Percentiles rank a stretch among this genome's conserved stretches.
These are phyloP conservation scores for Lasiosphaeris hirsuta DNA, from an alignment of 495 filamentous ascomycete genomes.

Conservation along the genomic window DNA sequence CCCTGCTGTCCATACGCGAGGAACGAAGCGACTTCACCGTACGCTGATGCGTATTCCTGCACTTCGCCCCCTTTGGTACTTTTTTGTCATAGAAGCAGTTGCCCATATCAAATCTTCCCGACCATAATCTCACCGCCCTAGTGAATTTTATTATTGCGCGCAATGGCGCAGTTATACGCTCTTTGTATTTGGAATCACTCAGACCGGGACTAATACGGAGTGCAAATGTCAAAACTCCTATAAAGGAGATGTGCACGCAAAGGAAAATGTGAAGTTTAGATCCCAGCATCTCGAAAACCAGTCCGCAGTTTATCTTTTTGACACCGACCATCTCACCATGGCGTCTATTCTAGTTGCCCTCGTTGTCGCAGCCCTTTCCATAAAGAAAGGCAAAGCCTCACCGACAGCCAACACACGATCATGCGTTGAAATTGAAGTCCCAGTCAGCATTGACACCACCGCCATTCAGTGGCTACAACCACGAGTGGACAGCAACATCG, in stretches of 20 bases:
- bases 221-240: background rate
- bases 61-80: too few relatives aligned
- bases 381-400: constrained; percentile 8
- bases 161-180: background rate
- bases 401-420: background rate
- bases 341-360: constrained; percentile 3
- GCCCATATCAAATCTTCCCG: too few relatives aligned
- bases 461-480: constrained; percentile 11
- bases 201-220: background rate
- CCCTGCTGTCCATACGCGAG: too few relatives aligned
- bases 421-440: constrained; percentile 9
- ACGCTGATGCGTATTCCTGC: too few relatives aligned
- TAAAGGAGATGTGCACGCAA: background rate
- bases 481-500: constrained; percentile 26
- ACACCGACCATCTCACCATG: background rate
- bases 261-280: background rate
- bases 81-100: too few relatives aligned
- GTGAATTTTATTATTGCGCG: background rate
- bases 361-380: constrained; percentile 2
- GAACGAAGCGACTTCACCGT: too few relatives aligned
- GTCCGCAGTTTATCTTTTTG: too few relatives aligned
- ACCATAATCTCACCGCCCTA: too few relatives aligned
- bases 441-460: constrained; percentile 5
- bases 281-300: background rate
- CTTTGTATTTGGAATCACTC: background rate